Conservation (phyloP, 2,329 filamentous ascomycete species). For the Beauveria rudraprayagi region DNA sequence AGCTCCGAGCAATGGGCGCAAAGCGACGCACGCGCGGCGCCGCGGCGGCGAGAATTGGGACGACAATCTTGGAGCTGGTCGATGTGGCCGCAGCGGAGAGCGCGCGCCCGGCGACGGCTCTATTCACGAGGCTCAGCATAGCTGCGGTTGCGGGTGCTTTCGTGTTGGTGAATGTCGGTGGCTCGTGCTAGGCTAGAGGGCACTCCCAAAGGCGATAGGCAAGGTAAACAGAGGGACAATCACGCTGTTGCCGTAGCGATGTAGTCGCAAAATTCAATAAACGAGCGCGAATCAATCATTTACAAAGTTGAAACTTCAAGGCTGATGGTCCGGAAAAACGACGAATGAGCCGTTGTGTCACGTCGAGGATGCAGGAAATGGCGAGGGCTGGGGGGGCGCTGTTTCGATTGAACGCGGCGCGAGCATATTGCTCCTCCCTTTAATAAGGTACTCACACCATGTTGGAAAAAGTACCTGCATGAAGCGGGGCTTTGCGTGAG, state of each 20-base stretch:
- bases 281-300: not conserved
- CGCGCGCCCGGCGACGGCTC: conserved; percentile 29
- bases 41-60: conserved; percentile 14
- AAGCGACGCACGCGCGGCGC: conserved; percentile 16
- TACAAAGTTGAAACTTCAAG: too few relatives aligned
- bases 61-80: conserved; percentile 17
- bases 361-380: conserved; percentile 7
- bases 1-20: conserved; percentile 20
- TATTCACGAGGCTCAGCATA: conserved; percentile 36
- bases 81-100: conserved; percentile 15
- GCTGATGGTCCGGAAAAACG: not conserved
- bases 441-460: not conserved
- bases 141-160: not conserved
- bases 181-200: not conserved
- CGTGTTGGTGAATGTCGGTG: not conserved
- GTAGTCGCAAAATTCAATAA: not conserved
- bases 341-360: not conserved
- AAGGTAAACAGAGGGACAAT: conserved; percentile 2
- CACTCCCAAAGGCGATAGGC: not conserved
- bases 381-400: conserved; percentile 8
- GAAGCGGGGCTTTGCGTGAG: not conserved
- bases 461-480: not conserved
- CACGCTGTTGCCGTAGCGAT: not conserved
- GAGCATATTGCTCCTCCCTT: conserved; percentile 3
- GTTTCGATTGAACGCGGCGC: conserved; percentile 10